Conservation (phyloP, 2,329 filamentous ascomycete species). For the Fusarium siculi region DNA sequence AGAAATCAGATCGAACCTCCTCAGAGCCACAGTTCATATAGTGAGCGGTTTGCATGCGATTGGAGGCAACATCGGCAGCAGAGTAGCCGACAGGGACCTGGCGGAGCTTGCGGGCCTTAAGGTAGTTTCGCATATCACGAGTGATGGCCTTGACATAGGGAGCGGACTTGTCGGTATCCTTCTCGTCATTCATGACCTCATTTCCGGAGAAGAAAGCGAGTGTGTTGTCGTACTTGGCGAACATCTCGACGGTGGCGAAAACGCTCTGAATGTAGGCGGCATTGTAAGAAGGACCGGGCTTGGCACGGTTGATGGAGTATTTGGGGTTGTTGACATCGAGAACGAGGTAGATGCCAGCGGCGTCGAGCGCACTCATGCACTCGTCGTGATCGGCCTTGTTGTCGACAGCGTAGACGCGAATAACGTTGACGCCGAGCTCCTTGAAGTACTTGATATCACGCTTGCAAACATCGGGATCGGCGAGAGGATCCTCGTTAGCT, state of each 20-base stretch:
- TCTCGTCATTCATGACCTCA: slow-evolving; percentile 78
- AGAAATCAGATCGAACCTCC: slow-evolving; percentile 87
- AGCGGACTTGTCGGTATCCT: slow-evolving; percentile 71
- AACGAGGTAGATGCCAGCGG: slow-evolving; percentile 91
- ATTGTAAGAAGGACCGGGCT: slow-evolving; percentile 87
- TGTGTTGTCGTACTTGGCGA: slow-evolving; percentile 85
- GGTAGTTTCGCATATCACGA: slow-evolving; percentile 79
- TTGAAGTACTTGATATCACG: slow-evolving; percentile 86
- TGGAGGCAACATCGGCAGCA: slow-evolving; percentile 82
- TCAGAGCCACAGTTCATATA: slow-evolving; percentile 96
- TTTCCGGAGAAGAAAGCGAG: slow-evolving; percentile 88
- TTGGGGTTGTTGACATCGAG: slow-evolving; percentile 90
- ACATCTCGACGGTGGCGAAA: slow-evolving; percentile 89
- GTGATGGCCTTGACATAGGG: slow-evolving; percentile 83
- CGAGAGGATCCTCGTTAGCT: slow-evolving; percentile 75
- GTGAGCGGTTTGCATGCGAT: slow-evolving; percentile 85
- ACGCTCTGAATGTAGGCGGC: slow-evolving; percentile 83
- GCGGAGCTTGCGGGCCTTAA: slow-evolving; percentile 70
- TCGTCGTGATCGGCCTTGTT: slow-evolving; percentile 83
- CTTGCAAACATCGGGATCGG: slow-evolving; percentile 75
- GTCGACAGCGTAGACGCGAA: slow-evolving; percentile 93
- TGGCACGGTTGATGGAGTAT: slow-evolving; percentile 85
- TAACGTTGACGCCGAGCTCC: slow-evolving; percentile 87
- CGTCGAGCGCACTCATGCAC: slow-evolving; percentile 84
- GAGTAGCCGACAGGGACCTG: slow-evolving; percentile 80